Evolutionary conservation across 208 protist species (phyloP).

Genomic region (Leishmania tropica): DNA sequence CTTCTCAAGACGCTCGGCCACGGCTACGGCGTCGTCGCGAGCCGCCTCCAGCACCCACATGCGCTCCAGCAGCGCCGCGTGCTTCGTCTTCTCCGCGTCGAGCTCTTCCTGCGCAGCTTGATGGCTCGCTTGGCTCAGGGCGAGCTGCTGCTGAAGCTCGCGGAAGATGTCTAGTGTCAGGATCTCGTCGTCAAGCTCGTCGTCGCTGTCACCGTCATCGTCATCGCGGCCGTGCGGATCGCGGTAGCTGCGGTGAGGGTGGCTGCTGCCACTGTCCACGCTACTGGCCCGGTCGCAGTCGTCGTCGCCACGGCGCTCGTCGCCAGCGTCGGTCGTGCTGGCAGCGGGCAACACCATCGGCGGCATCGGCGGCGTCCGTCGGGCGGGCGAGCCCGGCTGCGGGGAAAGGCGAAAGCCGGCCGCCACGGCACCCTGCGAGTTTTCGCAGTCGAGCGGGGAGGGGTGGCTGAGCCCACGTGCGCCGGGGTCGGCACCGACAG

Average conservation of each 20-base stretch:
- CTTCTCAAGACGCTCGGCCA: conserved; percentile 11
- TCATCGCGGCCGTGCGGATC: not conserved
- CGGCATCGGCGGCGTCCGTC: conserved; percentile 23
- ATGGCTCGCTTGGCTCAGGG: conserved; percentile 41
- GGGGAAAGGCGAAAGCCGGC: conserved; percentile 18
- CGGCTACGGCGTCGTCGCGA: conserved; percentile 43
- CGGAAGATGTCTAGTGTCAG: conserved; percentile 27
- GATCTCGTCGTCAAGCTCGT: conserved; percentile 26
- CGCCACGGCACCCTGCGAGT: conserved; percentile 9
- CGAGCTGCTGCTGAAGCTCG: conserved; percentile 51
- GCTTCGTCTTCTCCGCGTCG: conserved; percentile 54
- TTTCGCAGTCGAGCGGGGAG: conserved; percentile 17
- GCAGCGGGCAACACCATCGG: conserved; percentile 30
- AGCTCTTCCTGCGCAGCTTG: conserved; percentile 45
- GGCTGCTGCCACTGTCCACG: conserved; percentile 8
- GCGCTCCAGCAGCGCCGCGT: conserved; percentile 62
- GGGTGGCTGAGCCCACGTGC: conserved; percentile 12
- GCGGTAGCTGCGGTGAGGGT: not conserved
- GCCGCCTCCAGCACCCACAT: conserved; percentile 75
- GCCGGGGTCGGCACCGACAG: not conserved
- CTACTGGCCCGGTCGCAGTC: conserved; percentile 1
- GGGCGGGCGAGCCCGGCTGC: conserved; percentile 22
- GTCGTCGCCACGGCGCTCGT: conserved; percentile 12
- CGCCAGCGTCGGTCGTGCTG: not conserved
- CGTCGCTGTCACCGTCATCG: conserved; percentile 26